phyloP scores from a whole-genome alignment of 192 early-diverging fungal species.

The Coemansia sp. region DNA sequence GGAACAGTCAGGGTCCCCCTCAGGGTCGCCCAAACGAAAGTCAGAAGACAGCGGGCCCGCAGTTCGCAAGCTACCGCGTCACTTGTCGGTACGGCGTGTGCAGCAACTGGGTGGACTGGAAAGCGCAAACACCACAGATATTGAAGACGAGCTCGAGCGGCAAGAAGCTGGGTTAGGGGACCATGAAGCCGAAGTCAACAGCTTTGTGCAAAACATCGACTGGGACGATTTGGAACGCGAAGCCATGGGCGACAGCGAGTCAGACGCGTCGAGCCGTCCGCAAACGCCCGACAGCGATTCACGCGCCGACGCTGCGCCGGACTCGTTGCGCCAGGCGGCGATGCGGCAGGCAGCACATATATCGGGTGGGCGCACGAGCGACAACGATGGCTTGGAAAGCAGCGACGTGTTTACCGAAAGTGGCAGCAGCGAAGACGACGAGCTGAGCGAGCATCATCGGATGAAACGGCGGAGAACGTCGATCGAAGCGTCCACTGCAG shows the following conservation, averaged over 20 bases:
- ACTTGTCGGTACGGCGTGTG: conserved; percentile 12
- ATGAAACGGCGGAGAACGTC: conserved; percentile 32
- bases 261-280: conserved; percentile 17
- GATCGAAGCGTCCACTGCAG: background rate
- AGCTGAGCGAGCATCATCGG: conserved; percentile 21
- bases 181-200: conserved; percentile 54
- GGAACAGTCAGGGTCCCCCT: background rate
- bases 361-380: conserved; percentile 9
- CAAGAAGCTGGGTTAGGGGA: conserved; percentile 51
- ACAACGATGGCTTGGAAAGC: conserved; percentile 13
- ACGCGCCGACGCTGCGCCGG: background rate
- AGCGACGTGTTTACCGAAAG: conserved; percentile 31
- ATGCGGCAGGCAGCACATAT: conserved; percentile 22
- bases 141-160: conserved; percentile 54
- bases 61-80: conserved; percentile 3
- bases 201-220: conserved; percentile 59
- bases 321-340: conserved; percentile 22
- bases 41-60: conserved; percentile 5
- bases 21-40: conserved; percentile 12
- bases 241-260: conserved; percentile 49
- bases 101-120: conserved; percentile 39
- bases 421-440: conserved; percentile 23
- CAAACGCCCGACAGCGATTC: background rate
- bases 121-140: conserved; percentile 48
- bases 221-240: conserved; percentile 61